Conservation (phyloP, 1,284 basidiomycete species). For the Cutaneotrichosporon curvatum region DNA sequence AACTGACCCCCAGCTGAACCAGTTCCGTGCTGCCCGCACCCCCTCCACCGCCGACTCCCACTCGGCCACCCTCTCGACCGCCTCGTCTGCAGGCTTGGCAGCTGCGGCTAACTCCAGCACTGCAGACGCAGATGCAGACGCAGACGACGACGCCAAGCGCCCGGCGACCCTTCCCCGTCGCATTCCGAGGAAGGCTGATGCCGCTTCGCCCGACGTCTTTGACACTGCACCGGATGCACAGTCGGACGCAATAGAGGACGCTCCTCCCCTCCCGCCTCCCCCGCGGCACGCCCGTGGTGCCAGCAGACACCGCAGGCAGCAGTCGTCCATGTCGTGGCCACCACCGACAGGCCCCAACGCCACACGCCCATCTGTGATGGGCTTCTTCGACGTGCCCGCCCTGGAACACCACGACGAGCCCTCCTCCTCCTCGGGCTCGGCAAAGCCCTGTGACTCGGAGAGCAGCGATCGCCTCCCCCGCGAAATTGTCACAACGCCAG, state of each 20-base stretch:
- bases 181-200: too few species aligned
- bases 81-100: conserved; percentile 8
- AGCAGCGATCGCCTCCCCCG: conserved; percentile 10
- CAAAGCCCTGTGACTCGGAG: conserved; percentile 2
- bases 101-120: not conserved
- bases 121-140: not conserved
- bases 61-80: conserved; percentile 4
- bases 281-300: conserved; percentile 6
- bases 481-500: conserved; percentile 32
- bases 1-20: conserved; percentile 34
- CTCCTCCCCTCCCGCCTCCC: not conserved
- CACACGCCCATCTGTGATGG: conserved; percentile 4
- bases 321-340: conserved; percentile 15
- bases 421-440: not conserved
- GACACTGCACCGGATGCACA: too few species aligned
- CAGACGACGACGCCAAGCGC: not conserved
- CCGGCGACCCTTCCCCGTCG: too few species aligned
- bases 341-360: conserved; percentile 3
- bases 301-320: conserved; percentile 13
- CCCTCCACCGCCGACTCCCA: conserved; percentile 7
- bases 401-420: conserved; percentile 3
- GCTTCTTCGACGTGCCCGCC: conserved; percentile 11
- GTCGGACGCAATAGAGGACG: not conserved
- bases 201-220: conserved; percentile 1
- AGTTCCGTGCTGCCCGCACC: conserved; percentile 34